Percentiles rank a stretch among this genome's conserved stretches.
Evolutionary conservation across 441 rosid species (phyloP).

Genomic region (Bruguiera hainesii): DNA sequence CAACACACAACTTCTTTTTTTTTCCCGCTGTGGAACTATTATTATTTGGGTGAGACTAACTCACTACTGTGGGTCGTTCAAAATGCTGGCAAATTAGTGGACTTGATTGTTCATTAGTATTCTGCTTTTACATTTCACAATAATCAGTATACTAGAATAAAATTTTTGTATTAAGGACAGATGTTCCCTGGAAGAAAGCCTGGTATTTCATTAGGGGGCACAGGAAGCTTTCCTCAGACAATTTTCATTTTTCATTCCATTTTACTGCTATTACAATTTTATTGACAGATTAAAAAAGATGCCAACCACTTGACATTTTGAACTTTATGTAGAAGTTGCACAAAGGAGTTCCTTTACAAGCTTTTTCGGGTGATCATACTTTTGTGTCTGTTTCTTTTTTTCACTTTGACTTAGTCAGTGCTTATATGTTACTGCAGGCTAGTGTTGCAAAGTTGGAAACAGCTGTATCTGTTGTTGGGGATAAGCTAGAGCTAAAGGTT

Average conservation of each 20-base stretch:
- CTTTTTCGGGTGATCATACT: neutral
- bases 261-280: too few relatives aligned
- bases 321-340: neutral
- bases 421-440: conserved; percentile 57
- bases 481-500: conserved; percentile 84
- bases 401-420: conserved; percentile 3
- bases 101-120: neutral
- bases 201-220: too few relatives aligned
- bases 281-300: too few relatives aligned
- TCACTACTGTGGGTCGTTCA: neutral
- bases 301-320: neutral
- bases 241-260: too few relatives aligned
- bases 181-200: too few relatives aligned
- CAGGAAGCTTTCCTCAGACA: too few relatives aligned
- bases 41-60: neutral
- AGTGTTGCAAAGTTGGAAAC: conserved; percentile 92
- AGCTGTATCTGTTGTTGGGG: conserved; percentile 57
- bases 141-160: conserved; percentile 1
- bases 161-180: neutral
- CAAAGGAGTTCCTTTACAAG: neutral
- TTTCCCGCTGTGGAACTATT: neutral
- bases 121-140: neutral
- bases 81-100: neutral
- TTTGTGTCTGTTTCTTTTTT: conserved; percentile 7
- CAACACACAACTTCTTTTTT: too few relatives aligned